These are phyloP conservation scores for Cichorium intybus DNA, from an alignment of 140 eudicot genomes.

Conservation along the genomic window DNA sequence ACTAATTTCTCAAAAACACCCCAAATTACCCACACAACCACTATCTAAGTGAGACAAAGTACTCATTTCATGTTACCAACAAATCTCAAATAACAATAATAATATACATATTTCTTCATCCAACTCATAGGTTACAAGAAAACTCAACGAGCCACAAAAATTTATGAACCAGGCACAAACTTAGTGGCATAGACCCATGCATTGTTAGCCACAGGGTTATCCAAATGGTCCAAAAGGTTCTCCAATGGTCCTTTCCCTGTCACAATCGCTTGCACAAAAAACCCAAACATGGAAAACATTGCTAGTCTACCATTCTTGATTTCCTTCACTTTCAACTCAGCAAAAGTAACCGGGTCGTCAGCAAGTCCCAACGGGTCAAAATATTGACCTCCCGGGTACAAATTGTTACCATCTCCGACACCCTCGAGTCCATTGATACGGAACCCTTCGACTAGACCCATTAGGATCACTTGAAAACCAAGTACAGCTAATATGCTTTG, in stretches of 20 bases:
- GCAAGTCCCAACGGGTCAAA: slow-evolving; percentile 75
- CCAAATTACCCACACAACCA: no score
- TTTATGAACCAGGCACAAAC: slow-evolving; percentile 83
- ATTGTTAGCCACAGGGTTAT: slow-evolving; percentile 94
- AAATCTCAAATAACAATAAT: slow-evolving; percentile 3
- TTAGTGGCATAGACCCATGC: slow-evolving; percentile 97
- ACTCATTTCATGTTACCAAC: no score
- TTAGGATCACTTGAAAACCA: slow-evolving; percentile 75
- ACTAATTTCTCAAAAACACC: no score
- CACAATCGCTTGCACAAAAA: slow-evolving; percentile 89
- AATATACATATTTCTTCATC: slow-evolving; percentile 8
- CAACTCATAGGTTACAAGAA: slow-evolving; percentile 20
- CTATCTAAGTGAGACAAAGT: no score
- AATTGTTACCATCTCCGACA: slow-evolving; percentile 87
- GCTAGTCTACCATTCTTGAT: slow-evolving; percentile 97
- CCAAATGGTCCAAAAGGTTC: slow-evolving; percentile 90
- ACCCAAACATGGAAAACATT: slow-evolving; percentile 94
- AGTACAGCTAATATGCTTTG: slow-evolving; percentile 92
- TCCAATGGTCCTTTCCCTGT: slow-evolving; percentile 96
- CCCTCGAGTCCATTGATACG: slow-evolving; percentile 86
- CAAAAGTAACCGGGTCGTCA: slow-evolving; percentile 58
- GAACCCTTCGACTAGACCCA: slow-evolving; percentile 91
- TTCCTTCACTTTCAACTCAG: slow-evolving; percentile 78
- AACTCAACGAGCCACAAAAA: background rate
- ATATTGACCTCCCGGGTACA: slow-evolving; percentile 73